Evolutionary conservation across 208 protist species (phyloP).

Genomic region (Strigomonas oncopelti): DNA sequence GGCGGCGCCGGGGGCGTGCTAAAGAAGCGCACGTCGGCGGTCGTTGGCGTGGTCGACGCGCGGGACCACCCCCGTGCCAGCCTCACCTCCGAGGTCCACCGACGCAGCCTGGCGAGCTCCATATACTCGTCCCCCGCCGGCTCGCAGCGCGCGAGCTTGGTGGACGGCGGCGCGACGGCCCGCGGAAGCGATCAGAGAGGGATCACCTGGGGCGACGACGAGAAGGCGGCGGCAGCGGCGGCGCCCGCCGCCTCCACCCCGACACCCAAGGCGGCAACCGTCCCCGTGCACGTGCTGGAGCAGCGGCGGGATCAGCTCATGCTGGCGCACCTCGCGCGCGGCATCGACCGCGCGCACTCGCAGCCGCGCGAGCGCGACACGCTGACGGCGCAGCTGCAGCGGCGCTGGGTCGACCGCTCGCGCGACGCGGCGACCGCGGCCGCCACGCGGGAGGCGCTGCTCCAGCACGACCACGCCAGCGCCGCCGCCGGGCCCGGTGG

Average conservation of each 20-base stretch:
- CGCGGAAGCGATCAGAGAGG: not conserved
- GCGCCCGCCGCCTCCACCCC: not conserved
- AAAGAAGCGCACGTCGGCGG: not conserved
- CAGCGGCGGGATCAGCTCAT: constrained; percentile 64
- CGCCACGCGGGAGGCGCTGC: constrained; percentile 1
- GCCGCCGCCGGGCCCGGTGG: too few relatives aligned
- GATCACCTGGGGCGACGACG: not conserved
- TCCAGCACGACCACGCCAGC: not conserved
- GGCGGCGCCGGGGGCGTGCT: not conserved
- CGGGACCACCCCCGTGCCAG: not conserved
- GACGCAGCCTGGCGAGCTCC: not conserved
- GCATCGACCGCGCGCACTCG: constrained; percentile 35
- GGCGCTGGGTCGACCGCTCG: constrained; percentile 16
- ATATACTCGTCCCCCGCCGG: not conserved
- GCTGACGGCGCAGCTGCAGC: constrained; percentile 21
- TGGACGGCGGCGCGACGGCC: not conserved
- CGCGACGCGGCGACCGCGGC: constrained; percentile 1
- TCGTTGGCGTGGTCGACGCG: not conserved
- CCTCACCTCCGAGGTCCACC: constrained; percentile 1
- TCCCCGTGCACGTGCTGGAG: constrained; percentile 22
- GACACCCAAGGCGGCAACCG: not conserved
- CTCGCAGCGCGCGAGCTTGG: not conserved
- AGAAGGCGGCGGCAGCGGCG: not conserved
- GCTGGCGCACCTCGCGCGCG: constrained; percentile 40
- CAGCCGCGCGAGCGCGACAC: constrained; percentile 12